Base-by-base conservation (phyloP, 352 stramenopile genomes). In the Pythium plurisporium region DNA sequence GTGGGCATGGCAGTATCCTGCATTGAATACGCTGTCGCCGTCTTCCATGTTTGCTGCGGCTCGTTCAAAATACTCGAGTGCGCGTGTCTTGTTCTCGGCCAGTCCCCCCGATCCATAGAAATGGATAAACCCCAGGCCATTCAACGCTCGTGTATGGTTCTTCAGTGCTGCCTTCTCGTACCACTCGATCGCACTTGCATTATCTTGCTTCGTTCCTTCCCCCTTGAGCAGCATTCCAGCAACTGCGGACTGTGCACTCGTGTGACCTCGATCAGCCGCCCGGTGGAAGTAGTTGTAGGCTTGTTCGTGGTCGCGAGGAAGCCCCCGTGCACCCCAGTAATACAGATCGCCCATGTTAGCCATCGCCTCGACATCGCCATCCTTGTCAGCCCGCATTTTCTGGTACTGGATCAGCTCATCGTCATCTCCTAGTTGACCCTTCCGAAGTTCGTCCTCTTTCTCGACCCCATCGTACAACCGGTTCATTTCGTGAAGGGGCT, bases 1-100 rank as follows among this genome's bases (percentile, higher is more conserved):
- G 5, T 70, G 48, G 0, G 78, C 74, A 40, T 94, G 62, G 48
- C 87, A 96, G 62, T 93, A 90, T 0, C 82, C 89, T 1, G 88
- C 80, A 51, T 97, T 97, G 51, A 96, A 97, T 2, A 96, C 49
- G n/a, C 85, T 95, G 59, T 97, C 89, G 0, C 81, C 87, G 42
- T 96, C 88, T 38, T 81, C 72, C 45, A 85, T 47, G 26, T 91
- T 89, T 26, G 57, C 59, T 3, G 88, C 86, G n/a, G 88, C 86
- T 33, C 70, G 67, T 50, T 95, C 74, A 67, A 97, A 97, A 37
- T 85, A 86, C 48, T 78, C 68, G 12, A 95, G 73, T 20, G 87
- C 89, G 41, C 73, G 64, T 9, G 79, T 82, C 50, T 89, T 81
- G 70, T 97, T 96, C 58, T 90, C 70, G 0, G 38, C 17, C 20